phyloP scores from a whole-genome alignment of 192 early-diverging fungal species.

The Entomortierella beljakovae region DNA sequence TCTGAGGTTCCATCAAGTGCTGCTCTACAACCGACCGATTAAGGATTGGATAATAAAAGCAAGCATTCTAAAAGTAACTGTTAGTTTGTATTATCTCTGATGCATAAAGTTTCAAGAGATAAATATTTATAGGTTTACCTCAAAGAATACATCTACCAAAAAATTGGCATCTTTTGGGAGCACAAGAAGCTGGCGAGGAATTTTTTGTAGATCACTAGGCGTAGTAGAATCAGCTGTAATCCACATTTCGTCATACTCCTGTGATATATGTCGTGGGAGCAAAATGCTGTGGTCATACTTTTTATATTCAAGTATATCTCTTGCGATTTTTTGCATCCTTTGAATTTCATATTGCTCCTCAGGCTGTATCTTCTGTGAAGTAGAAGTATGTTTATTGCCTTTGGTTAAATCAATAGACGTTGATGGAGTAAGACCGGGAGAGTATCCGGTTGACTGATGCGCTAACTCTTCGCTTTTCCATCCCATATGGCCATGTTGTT shows the following conservation, averaged over 20 bases:
- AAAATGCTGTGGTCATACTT: constrained; percentile 12
- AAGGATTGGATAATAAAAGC: constrained; percentile 33
- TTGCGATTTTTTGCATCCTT: constrained; percentile 28
- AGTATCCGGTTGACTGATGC: not conserved
- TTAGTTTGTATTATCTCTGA: not conserved
- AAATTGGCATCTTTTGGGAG: constrained; percentile 28
- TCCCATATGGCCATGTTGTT: constrained; percentile 14
- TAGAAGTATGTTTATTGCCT: not conserved
- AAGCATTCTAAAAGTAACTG: constrained; percentile 6
- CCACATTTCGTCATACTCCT: constrained; percentile 35
- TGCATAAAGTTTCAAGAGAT: not conserved
- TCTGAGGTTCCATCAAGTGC: constrained; percentile 30
- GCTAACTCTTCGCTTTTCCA: constrained; percentile 1
- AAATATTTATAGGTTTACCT: constrained; percentile 2
- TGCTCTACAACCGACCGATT: constrained; percentile 23
- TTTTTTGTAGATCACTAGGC: not conserved
- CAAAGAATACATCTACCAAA: constrained; percentile 29
- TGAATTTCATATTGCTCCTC: no score
- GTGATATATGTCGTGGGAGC: constrained; percentile 26
- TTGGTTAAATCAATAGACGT: no score
- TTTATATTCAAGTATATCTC: constrained; percentile 23
- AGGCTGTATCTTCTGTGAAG: no score
- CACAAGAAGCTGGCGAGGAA: constrained; percentile 13
- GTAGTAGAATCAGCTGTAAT: not conserved
- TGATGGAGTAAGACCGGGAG: not conserved